Base-by-base conservation (phyloP, 352 stramenopile genomes). In the Plasmopara viticola region DNA sequence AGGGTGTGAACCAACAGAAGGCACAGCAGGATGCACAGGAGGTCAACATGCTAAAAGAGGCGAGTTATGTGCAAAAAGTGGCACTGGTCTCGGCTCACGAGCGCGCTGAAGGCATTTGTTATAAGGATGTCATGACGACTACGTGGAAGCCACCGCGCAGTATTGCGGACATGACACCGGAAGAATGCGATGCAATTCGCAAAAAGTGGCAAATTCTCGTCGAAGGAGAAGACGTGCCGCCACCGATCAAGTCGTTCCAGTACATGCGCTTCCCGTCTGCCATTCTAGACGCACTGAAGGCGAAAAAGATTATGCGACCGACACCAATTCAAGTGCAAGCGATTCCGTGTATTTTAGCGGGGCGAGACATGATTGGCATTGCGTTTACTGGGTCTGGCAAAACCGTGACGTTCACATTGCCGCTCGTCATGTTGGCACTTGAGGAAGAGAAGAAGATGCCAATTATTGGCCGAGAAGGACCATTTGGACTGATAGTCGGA, bases 271-370 rank as follows among this genome's bases (percentile, higher is more conserved):
- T 99, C 56, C 96, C 96, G 2, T 56, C 62, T 9, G 81, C 91
- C 30, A 96, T 99, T 56, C 60, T 99, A 37, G 72, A 89, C 1
- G 84, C 84, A 25, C 79, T 99, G 13, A 76, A 90, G 42, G 79
- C 80, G 17, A 99, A 98, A 70, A 97, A 97, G 63, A 99, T 99
- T 53, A 76, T 90, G 50, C 72, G 90, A 5, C 97, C 97, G 2
- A 99, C 97, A 33, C 96, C 97, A 1, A 99, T 99, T 70, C 97
- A 99, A 77, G 96, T 98, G 59, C 97, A 99, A 61, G 97, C 95
- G 39, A 84, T 99, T 15, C 94, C 97, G 17, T 97, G 97, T 31
- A 97, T 97, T 44, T 79, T 99, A 29, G 86, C 94, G 0, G 94
- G 95, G 14, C 84, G 96, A 35, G 96, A 99, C 69, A 96, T 99